A percentile compares a stretch with the other conserved stretches of the same genome.
Conservation (phyloP, 164 flowering plant genomes). For the Paratinospora sagittata region DNA sequence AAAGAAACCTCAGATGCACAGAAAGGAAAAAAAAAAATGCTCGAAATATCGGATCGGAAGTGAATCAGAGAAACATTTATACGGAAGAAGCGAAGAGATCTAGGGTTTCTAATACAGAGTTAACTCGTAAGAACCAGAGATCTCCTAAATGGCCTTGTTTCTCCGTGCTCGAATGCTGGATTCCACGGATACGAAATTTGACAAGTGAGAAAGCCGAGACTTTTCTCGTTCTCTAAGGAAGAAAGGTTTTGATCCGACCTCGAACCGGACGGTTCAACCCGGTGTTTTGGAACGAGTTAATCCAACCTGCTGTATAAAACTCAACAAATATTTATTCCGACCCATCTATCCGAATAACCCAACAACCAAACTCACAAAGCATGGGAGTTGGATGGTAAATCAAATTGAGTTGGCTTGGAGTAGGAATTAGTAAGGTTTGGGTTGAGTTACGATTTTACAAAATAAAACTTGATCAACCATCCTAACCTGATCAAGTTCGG, state of each 20-base stretch:
- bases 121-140: not conserved
- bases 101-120: constrained; percentile 12
- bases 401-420: too few species aligned
- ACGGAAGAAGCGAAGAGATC: constrained; percentile 3
- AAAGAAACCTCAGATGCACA: not conserved
- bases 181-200: not conserved
- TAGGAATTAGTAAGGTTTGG: too few species aligned
- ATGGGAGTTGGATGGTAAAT: too few species aligned
- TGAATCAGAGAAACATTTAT: not conserved
- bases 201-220: not conserved
- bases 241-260: not conserved
- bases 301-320: too few species aligned
- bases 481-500: too few species aligned
- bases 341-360: too few species aligned
- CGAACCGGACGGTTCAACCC: not conserved
- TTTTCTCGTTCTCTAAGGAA: not conserved
- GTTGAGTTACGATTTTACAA: too few species aligned
- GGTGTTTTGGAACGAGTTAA: not conserved
- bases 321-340: too few species aligned
- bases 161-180: too few species aligned
- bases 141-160: not conserved
- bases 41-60: constrained; percentile 8
- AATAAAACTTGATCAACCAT: too few species aligned
- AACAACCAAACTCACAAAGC: too few species aligned
- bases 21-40: not conserved